Evolutionary conservation across 116 monocot species (phyloP).

Genomic region (Cymodocea nodosa): DNA sequence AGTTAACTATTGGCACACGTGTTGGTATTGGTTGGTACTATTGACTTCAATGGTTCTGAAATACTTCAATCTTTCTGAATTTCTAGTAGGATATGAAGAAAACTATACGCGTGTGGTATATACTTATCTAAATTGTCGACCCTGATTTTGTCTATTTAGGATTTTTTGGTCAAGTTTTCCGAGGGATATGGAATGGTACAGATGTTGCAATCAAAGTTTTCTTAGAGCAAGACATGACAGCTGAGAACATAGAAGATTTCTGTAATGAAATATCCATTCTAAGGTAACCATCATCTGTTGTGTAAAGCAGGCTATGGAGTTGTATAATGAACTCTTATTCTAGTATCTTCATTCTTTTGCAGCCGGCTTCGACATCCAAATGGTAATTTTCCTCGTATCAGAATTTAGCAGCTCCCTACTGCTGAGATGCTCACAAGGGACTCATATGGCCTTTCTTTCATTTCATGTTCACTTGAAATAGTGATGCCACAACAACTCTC

Average conservation of each 20-base stretch:
- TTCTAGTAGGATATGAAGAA: no score
- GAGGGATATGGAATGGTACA: constrained; percentile 97
- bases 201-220: constrained; percentile 99
- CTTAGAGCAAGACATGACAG: constrained; percentile 87
- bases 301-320: background rate
- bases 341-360: constrained; percentile 23
- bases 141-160: constrained; percentile 25
- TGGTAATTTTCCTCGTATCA: constrained; percentile 33
- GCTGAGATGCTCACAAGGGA: no score
- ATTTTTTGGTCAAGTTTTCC: constrained; percentile 97
- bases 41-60: background rate
- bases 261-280: constrained; percentile 97
- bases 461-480: no score
- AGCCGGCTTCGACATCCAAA: constrained; percentile 99
- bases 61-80: no score
- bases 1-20: constrained; percentile 85
- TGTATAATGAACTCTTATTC: constrained; percentile 2
- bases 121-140: background rate
- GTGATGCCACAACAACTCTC: no score
- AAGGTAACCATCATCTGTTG: constrained; percentile 33
- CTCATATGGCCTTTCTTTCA: no score
- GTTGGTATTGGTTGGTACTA: constrained; percentile 86
- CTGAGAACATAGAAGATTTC: constrained; percentile 96
- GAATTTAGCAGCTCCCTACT: background rate
- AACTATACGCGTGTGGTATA: background rate